Percentiles rank a stretch among this genome's conserved stretches.
Evolutionary conservation across 371 early-diverging fungal genomes (phyloP).

Genomic region (Fennellomyces sp.): DNA sequence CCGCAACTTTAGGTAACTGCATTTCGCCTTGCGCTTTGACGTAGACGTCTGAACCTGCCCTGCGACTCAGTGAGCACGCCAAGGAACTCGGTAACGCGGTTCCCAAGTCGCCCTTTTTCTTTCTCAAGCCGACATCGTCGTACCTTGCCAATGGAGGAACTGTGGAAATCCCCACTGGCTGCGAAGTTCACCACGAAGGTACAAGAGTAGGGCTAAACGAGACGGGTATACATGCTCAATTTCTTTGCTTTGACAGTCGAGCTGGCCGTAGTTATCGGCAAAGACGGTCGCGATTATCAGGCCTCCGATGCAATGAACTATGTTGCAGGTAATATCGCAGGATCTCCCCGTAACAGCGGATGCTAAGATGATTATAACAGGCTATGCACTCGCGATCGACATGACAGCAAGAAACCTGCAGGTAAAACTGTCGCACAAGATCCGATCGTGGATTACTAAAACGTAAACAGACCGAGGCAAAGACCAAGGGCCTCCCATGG

Average conservation of each 20-base stretch:
- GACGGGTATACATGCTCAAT: background rate
- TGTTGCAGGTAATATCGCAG: slow-evolving; percentile 57
- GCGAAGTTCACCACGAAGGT: slow-evolving; percentile 91
- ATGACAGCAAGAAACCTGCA: slow-evolving; percentile 92
- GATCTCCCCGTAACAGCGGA: background rate
- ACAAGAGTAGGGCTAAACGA: background rate
- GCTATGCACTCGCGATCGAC: slow-evolving; percentile 92
- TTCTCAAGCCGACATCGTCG: slow-evolving; percentile 93
- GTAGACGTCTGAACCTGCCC: background rate
- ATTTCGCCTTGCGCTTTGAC: background rate
- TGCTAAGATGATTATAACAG: slow-evolving; percentile 24
- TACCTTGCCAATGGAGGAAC: slow-evolving; percentile 71
- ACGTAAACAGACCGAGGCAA: slow-evolving; percentile 68
- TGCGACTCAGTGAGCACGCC: slow-evolving; percentile 73
- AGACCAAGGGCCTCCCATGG: slow-evolving; percentile 89
- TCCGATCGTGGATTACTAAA: background rate
- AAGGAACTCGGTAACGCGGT: slow-evolving; percentile 92
- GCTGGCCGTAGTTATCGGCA: slow-evolving; percentile 92
- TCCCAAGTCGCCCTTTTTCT: slow-evolving; percentile 89
- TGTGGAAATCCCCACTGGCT: slow-evolving; percentile 82
- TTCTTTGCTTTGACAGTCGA: slow-evolving; percentile 59
- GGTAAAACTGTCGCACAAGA: too few species aligned
- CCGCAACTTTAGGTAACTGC: slow-evolving; percentile 69
- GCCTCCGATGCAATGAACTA: slow-evolving; percentile 65
- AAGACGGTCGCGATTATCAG: slow-evolving; percentile 76